phyloP scores from a whole-genome alignment of 257 asterid species.

The Thymus mandschuricus region DNA sequence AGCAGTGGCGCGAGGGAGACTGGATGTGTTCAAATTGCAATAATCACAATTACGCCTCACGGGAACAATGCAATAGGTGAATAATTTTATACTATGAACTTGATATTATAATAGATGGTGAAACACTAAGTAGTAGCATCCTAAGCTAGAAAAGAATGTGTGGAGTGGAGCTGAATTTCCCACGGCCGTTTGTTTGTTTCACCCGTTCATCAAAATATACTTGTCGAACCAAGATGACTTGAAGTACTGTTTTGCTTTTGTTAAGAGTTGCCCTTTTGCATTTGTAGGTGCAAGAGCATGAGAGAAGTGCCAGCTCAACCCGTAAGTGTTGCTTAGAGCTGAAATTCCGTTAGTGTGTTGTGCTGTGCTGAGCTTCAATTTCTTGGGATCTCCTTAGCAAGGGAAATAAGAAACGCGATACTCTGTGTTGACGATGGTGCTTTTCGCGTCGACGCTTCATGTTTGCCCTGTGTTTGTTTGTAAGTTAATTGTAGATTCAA shows the following conservation, averaged over 20 bases:
- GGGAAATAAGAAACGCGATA: conserved; percentile 5
- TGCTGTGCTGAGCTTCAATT: background rate
- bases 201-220: background rate
- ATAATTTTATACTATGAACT: conserved; percentile 23
- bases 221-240: background rate
- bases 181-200: background rate
- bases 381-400: background rate
- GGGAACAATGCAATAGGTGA: conserved; percentile 85
- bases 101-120: conserved; percentile 9
- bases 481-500: conserved; percentile 13
- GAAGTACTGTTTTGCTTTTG: background rate
- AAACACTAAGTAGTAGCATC: background rate
- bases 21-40: conserved; percentile 95
- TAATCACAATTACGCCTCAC: conserved; percentile 90
- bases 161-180: background rate
- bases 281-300: conserved; percentile 53
- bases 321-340: conserved; percentile 45
- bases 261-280: conserved; percentile 15
- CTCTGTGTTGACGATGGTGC: conserved; percentile 14
- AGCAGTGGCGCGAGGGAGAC: conserved; percentile 95
- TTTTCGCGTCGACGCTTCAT: background rate
- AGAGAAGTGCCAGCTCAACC: conserved; percentile 51
- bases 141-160: background rate
- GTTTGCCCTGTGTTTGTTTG: conserved; percentile 25
- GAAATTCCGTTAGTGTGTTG: background rate